Percentiles rank a stretch among this genome's conserved stretches.
These are phyloP conservation scores for Hortiboletus campestris DNA, from an alignment of 768 basidiomycete genomes.

Conservation along the genomic window DNA sequence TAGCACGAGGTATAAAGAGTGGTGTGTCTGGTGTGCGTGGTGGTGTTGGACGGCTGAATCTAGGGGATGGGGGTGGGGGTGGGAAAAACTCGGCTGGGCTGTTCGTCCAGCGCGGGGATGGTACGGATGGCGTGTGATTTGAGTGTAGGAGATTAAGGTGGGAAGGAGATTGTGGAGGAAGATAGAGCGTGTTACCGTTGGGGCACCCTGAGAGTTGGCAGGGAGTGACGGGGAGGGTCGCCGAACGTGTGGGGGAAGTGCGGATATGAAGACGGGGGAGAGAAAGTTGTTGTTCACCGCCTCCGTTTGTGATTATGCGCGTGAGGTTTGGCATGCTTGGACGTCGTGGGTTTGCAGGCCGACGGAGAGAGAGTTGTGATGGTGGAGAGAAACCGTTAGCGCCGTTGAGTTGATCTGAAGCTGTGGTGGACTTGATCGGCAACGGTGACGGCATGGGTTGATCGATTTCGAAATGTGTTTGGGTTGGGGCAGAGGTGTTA, in stretches of 20 bases:
- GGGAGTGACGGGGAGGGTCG: slow-evolving; percentile 52
- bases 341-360: slow-evolving; percentile 51
- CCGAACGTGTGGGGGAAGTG: slow-evolving; percentile 55
- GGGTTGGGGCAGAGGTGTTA: slow-evolving; percentile 53
- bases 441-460: slow-evolving; percentile 48
- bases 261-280: slow-evolving; percentile 61
- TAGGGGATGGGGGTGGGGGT: slow-evolving; percentile 28
- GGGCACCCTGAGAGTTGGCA: slow-evolving; percentile 20
- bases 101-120: slow-evolving; percentile 42
- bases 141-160: slow-evolving; percentile 61
- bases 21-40: slow-evolving; percentile 42
- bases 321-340: slow-evolving; percentile 66
- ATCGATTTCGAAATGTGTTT: slow-evolving; percentile 61
- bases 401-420: slow-evolving; percentile 39
- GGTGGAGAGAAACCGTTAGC: slow-evolving; percentile 65
- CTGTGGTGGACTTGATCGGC: slow-evolving; percentile 54
- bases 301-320: slow-evolving; percentile 57
- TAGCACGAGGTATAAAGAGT: slow-evolving; percentile 20
- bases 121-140: slow-evolving; percentile 54
- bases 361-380: slow-evolving; percentile 53
- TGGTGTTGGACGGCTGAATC: slow-evolving; percentile 28
- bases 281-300: slow-evolving; percentile 30
- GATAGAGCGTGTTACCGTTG: slow-evolving; percentile 18
- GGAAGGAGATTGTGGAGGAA: slow-evolving; percentile 50
- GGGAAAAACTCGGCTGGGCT: slow-evolving; percentile 40